These are phyloP conservation scores for Atalantia buxifolia DNA, from an alignment of 345 rosid genomes.

Conservation along the genomic window DNA sequence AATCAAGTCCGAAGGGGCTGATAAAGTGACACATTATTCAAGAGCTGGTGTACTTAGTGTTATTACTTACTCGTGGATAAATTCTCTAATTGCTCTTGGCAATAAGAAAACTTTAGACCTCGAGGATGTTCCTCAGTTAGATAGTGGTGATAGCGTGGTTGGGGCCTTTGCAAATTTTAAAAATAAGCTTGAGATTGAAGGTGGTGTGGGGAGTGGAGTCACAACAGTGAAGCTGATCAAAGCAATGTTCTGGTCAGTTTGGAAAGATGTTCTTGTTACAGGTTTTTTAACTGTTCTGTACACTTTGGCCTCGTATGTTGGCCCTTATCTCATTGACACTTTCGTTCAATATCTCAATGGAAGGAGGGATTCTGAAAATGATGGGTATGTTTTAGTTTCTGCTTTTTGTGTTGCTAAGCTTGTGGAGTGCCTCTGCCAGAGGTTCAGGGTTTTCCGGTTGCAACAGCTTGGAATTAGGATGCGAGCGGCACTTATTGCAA, in stretches of 20 bases:
- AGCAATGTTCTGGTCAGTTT: constrained; percentile 39
- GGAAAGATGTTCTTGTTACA: constrained; percentile 45
- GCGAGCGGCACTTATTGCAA: constrained; percentile 44
- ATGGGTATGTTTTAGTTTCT: constrained; percentile 53
- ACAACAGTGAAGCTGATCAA: constrained; percentile 49
- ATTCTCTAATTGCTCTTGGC: constrained; percentile 55
- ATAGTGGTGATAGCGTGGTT: constrained; percentile 42
- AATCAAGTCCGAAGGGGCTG: constrained; percentile 34
- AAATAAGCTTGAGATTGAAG: constrained; percentile 43
- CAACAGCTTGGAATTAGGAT: constrained; percentile 50
- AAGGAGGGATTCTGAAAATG: constrained; percentile 35
- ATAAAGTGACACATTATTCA: constrained; percentile 42
- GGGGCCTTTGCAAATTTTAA: constrained; percentile 36
- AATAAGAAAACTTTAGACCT: constrained; percentile 55
- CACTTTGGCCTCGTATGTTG: constrained; percentile 52
- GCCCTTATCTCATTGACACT: constrained; percentile 58
- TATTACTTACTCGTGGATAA: constrained; percentile 61
- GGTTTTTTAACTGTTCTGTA: constrained; percentile 34
- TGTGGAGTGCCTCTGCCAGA: constrained; percentile 50
- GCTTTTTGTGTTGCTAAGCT: constrained; percentile 58
- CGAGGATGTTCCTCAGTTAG: constrained; percentile 69
- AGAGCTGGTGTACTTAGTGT: constrained; percentile 42
- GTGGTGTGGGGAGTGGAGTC: constrained; percentile 25
- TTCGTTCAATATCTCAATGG: constrained; percentile 59
- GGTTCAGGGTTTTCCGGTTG: constrained; percentile 58